These are phyloP conservation scores for Protea cynaroides DNA, from an alignment of 164 flowering plant genomes.

Conservation along the genomic window DNA sequence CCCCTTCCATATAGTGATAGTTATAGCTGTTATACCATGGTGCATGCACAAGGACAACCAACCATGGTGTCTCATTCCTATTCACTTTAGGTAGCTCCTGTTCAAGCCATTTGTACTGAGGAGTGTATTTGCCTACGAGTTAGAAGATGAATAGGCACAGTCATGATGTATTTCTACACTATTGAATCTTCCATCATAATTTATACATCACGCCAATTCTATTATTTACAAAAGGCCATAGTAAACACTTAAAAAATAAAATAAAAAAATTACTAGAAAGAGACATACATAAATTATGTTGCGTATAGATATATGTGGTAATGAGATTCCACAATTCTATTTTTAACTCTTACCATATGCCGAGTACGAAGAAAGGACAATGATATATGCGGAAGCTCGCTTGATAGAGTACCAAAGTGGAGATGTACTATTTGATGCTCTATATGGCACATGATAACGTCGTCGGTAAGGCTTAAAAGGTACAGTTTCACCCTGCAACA, in stretches of 20 bases:
- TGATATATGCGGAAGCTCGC: conserved; percentile 77
- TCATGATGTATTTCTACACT: too few relatives aligned
- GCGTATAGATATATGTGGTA: too few relatives aligned
- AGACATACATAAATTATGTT: too few relatives aligned
- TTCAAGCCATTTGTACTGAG: conserved; percentile 64
- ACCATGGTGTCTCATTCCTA: conserved; percentile 84
- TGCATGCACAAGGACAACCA: conserved; percentile 68
- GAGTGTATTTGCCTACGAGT: conserved; percentile 54
- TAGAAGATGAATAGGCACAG: background rate
- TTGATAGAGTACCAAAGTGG: conserved; percentile 83
- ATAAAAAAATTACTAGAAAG: too few relatives aligned
- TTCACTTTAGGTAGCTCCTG: conserved; percentile 63
- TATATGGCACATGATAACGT: conserved; percentile 54
- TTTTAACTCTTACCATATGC: conserved; percentile 67
- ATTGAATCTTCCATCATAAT: too few relatives aligned
- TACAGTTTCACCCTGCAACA: conserved; percentile 54
- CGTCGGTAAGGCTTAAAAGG: conserved; percentile 64
- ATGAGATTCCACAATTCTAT: too few relatives aligned
- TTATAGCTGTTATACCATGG: conserved; percentile 66
- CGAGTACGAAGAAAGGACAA: conserved; percentile 71
- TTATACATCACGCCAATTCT: too few relatives aligned
- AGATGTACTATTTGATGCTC: conserved; percentile 50
- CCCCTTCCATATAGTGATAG: conserved; percentile 88
- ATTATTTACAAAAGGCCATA: background rate
- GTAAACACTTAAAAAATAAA: too few relatives aligned